Conservation (phyloP, 1,139 yeast genomes). For the Saccharomyces hybrid region DNA sequence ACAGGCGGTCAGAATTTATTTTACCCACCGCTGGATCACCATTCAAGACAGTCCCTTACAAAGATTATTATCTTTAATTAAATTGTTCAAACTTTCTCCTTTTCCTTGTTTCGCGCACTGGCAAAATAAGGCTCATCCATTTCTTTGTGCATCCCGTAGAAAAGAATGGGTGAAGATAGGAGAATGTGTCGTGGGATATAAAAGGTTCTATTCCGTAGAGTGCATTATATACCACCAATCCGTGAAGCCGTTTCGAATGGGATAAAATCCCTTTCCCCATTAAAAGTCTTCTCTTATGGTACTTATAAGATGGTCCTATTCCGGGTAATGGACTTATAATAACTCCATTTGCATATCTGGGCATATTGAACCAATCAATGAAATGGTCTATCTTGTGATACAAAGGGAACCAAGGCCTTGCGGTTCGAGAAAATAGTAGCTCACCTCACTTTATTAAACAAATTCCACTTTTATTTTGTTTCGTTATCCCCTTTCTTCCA, state of each 20-base stretch:
- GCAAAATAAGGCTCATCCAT: too few relatives aligned
- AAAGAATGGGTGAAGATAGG: too few relatives aligned
- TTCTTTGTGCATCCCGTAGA: too few relatives aligned
- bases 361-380: background rate
- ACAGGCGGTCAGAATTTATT: background rate
- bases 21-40: background rate
- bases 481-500: background rate
- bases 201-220: too few relatives aligned
- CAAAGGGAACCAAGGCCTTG: background rate
- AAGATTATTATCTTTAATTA: too few relatives aligned
- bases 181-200: too few relatives aligned
- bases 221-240: background rate
- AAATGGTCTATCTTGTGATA: background rate
- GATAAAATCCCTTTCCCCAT: background rate
- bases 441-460: background rate
- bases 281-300: background rate
- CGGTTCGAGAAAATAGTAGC: background rate
- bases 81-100: too few relatives aligned
- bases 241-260: background rate
- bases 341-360: background rate
- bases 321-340: background rate
- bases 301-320: background rate
- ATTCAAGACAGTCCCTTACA: too few relatives aligned
- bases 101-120: too few relatives aligned
- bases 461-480: background rate